phyloP scores from a whole-genome alignment of 2,329 filamentous ascomycete species.

The Alternaria ventricosa region DNA sequence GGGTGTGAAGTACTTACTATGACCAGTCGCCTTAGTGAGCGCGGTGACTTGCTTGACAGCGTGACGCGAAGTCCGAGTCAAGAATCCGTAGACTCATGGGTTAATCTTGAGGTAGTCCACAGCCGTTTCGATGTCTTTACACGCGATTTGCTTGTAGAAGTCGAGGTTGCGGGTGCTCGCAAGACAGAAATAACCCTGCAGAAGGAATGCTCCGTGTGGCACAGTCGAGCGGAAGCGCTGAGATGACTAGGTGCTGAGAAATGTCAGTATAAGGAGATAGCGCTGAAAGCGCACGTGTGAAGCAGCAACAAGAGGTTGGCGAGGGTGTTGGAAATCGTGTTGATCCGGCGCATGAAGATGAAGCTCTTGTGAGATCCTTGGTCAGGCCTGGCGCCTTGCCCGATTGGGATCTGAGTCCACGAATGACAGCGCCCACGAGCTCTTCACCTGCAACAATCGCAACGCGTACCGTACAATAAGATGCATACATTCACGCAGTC shows the following conservation, averaged over 20 bases:
- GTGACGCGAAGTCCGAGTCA: constrained; percentile 21
- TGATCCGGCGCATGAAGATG: constrained; percentile 30
- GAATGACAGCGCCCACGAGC: constrained; percentile 6
- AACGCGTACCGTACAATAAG: constrained; percentile 1
- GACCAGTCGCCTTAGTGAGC: constrained; percentile 19
- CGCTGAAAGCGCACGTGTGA: constrained; percentile 3
- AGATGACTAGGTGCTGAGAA: neutral
- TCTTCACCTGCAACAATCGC: constrained; percentile 8
- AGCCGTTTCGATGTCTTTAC: neutral
- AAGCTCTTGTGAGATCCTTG: constrained; percentile 27
- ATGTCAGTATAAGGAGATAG: constrained; percentile 1
- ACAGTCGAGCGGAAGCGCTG: constrained; percentile 15
- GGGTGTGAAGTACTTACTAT: constrained; percentile 30
- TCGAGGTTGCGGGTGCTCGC: constrained; percentile 18
- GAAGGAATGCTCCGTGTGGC: constrained; percentile 40
- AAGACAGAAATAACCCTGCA: constrained; percentile 30
- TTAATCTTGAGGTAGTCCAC: neutral
- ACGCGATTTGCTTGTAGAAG: constrained; percentile 8
- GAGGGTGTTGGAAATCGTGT: constrained; percentile 28
- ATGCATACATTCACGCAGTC: neutral
- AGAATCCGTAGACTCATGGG: constrained; percentile 24
- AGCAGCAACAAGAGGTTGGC: constrained; percentile 16
- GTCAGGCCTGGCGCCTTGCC: constrained; percentile 18
- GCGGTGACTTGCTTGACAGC: constrained; percentile 29
- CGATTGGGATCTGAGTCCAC: constrained; percentile 14